Base-by-base conservation (phyloP, 2,329 filamentous ascomycete genomes). In the Cladosporium phlei region DNA sequence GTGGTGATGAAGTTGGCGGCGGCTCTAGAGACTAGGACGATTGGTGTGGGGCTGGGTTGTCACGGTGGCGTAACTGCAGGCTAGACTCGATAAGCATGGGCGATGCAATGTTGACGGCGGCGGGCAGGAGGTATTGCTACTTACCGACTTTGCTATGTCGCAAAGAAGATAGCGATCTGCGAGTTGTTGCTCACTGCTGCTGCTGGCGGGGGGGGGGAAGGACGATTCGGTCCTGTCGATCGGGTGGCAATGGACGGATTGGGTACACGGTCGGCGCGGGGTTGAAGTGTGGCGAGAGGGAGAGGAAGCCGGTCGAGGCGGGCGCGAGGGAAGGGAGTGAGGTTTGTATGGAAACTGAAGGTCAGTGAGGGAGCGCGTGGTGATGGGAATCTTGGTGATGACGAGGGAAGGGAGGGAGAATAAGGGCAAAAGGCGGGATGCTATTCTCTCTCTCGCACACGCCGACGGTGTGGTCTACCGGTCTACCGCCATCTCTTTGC, bases 211-310 rank as follows among this genome's bases (percentile, higher is more conserved):
- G 29, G 20, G 21, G 19, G 28, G 39, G 29, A 16, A 25, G 21
- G 39, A 12, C 39, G 39, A 43, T 43, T 24, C 29, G 28, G 39
- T 43, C 39, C 29, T 43, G 39, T 33, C 39, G 39, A 43, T 43
- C 39, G 29, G 27, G 39, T 43, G 39, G 29, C 39, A 12, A 43
- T 17, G 37, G 22, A n/a, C n/a, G n/a, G n/a, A n/a, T n/a, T 37
- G 17, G 33, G 20, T 19, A 19, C 12, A n/a, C 16, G 7, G 21
- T 20, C 21, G 34, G n/a, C 12, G 34, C 34, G 20, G 35, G 35
- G 35, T 6, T 6, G 35, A 16, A 3, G 35, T 4, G 14, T 12
- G 14, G 2, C 10, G 2, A 17, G 16, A 12, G 37, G 37, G 20
- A 34, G 17, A 10, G 35, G n/a, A 19, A 19, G 19, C 9, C 22